Evolutionary conservation across 1,284 basidiomycete genomes (phyloP), one percentile per base, ranked within the genome.

Genomic region (Vanrija pseudolonga): DNA sequence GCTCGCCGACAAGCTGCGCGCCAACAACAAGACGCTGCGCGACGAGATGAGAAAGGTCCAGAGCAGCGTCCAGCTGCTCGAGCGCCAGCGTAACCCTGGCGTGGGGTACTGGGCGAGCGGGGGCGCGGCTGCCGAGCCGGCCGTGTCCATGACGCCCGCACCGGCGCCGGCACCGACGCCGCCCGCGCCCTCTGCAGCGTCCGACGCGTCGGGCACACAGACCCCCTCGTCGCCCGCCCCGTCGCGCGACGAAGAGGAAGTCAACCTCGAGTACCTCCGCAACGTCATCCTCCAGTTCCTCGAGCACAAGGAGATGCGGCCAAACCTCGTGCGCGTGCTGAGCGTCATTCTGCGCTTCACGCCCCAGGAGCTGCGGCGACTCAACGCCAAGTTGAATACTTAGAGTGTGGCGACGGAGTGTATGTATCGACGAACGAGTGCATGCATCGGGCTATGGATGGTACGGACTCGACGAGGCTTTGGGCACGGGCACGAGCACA

Each of bases 241-340:
- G 17, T 51, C 44, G 18, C 51, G 53, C 4, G 62, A 57, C 44
- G 79, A 81, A 43, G 91, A 94, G 66, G 91, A 94, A 59, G 82
- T 97, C 55, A 97, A 94, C 69, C 79, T 94, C n/a, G 93, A 97
- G 76, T 97, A 97, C 76, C 77, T 97, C 37, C 82, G 93, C 56
- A 97, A 96, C 74, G 89, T 96, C 32, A 90, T 96, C 50, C 71
- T 97, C 42, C 93, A 96, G 72, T 97, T 97, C 78, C 76, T 92
- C 48, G 89, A 92, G 71, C 85, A 90, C 75, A 89, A 88, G 67
- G 88, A 91, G 70, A 90, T 90, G 89, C 79, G 76, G 86, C 89
- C 92, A 0, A 90, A 92, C 68, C 84, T 97, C 39, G 85, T 96
- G 23, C 83, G 87, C 55, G 92, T 97, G 2, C 75, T 97, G 44